A percentile compares a stretch with the other conserved stretches of the same genome.
Conservation (phyloP, 2,329 filamentous ascomycete species). For the Aspergillus viridinutans region DNA sequence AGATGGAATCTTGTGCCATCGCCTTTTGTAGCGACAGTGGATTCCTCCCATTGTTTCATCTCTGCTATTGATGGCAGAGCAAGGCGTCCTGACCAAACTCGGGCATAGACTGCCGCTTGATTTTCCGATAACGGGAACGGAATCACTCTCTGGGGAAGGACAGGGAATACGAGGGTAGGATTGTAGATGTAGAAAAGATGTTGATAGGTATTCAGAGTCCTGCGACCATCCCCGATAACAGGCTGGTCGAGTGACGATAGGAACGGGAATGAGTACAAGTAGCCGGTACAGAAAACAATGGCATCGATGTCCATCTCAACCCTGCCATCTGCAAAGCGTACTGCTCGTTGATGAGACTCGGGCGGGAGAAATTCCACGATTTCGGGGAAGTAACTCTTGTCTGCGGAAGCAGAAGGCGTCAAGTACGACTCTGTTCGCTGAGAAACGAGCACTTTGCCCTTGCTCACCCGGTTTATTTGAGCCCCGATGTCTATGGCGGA, state of each 20-base stretch:
- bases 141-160: constrained; percentile 76
- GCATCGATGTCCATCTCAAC: constrained; percentile 67
- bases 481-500: constrained; percentile 78
- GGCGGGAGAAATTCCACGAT: constrained; percentile 54
- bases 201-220: constrained; percentile 69
- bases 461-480: constrained; percentile 64
- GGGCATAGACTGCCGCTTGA: constrained; percentile 71
- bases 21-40: constrained; percentile 41
- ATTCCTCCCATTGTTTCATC: constrained; percentile 67
- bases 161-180: constrained; percentile 74
- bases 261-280: constrained; percentile 81
- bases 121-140: constrained; percentile 78
- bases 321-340: constrained; percentile 63
- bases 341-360: constrained; percentile 50
- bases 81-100: constrained; percentile 70
- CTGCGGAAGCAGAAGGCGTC: constrained; percentile 33
- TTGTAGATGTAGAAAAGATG: constrained; percentile 73
- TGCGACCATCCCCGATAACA: constrained; percentile 63
- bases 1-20: constrained; percentile 51
- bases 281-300: constrained; percentile 84
- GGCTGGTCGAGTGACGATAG: constrained; percentile 48
- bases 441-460: constrained; percentile 61
- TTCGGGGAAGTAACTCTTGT: constrained; percentile 56
- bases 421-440: constrained; percentile 50
- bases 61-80: constrained; percentile 57